Conservation (phyloP, 768 basidiomycete genomes). For the Lactarius hengduanensis region DNA sequence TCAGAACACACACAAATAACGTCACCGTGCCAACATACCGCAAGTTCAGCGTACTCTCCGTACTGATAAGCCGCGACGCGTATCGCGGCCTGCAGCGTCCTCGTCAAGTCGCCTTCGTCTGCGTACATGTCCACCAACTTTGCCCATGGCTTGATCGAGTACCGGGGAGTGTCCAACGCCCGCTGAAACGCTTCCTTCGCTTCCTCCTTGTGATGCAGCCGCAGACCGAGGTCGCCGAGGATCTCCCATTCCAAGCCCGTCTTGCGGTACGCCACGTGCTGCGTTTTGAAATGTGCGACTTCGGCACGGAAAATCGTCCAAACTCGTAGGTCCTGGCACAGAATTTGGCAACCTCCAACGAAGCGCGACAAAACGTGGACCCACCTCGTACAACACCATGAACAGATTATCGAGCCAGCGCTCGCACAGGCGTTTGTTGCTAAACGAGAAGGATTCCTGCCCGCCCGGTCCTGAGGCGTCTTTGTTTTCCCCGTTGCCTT, state of each 20-base stretch:
- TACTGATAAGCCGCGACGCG: conserved; percentile 91
- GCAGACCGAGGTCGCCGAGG: conserved; percentile 86
- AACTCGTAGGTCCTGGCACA: conserved; percentile 82
- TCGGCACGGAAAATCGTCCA: conserved; percentile 99
- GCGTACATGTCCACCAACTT: conserved; percentile 95
- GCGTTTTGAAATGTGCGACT: conserved; percentile 97
- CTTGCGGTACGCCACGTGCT: conserved; percentile 96
- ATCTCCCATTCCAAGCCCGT: conserved; percentile 99
- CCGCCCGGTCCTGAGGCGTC: conserved; percentile 30
- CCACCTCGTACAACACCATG: conserved; percentile 96
- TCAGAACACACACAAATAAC: conserved; percentile 6
- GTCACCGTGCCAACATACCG: conserved; percentile 50
- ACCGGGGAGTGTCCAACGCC: conserved; percentile 82
- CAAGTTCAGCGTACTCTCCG: conserved; percentile 86
- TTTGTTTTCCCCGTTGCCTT: conserved; percentile 32
- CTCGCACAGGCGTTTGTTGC: conserved; percentile 94
- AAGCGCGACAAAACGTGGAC: conserved; percentile 27
- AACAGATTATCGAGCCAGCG: conserved; percentile 97
- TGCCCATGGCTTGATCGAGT: conserved; percentile 89
- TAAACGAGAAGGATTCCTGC: conserved; percentile 82
- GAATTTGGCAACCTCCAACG: neutral
- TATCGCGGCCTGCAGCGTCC: conserved; percentile 88
- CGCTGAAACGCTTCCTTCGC: conserved; percentile 98
- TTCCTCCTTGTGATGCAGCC: conserved; percentile 97
- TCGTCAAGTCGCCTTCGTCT: conserved; percentile 93